Conservation (phyloP, 768 basidiomycete species). For the Leccinum pellstonianum region DNA sequence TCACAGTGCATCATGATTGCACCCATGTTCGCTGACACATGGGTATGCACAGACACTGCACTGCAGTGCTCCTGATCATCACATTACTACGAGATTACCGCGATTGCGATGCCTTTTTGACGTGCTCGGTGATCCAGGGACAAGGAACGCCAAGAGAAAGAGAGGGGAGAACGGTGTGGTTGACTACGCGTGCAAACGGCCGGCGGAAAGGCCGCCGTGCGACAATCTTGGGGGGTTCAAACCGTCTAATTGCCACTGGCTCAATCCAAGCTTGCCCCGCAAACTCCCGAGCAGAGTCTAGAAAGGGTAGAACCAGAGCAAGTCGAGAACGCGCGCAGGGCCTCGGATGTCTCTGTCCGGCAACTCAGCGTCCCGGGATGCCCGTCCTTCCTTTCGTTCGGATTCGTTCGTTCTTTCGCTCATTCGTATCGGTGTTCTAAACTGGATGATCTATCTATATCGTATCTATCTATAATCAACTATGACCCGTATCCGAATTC, state of each 20-base stretch:
- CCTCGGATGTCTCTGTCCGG: not conserved
- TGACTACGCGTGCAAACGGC: not conserved
- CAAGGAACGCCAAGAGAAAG: not conserved
- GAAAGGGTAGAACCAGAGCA: not conserved
- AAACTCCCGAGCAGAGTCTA: constrained; percentile 5
- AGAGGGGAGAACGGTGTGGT: constrained; percentile 6
- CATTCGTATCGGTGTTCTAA: constrained; percentile 3
- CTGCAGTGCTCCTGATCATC: constrained; percentile 1
- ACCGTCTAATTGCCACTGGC: not conserved
- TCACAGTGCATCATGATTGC: not conserved
- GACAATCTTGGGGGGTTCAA: not conserved
- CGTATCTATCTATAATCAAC: not conserved
- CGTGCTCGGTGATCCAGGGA: constrained; percentile 4
- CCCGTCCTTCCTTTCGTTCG: not conserved
- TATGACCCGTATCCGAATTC: not conserved
- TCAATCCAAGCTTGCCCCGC: not conserved
- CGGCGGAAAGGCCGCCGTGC: constrained; percentile 10
- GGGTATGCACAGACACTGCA: not conserved
- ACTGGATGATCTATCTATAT: not conserved
- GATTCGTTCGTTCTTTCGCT: not conserved
- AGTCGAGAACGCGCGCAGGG: not conserved
- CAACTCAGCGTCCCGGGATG: not conserved
- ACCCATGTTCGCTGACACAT: not conserved
- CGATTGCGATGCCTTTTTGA: constrained; percentile 6
- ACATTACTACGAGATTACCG: constrained; percentile 11